These are phyloP conservation scores for Vanrija sp. DNA, from an alignment of 1,284 basidiomycete genomes.

Conservation along the genomic window DNA sequence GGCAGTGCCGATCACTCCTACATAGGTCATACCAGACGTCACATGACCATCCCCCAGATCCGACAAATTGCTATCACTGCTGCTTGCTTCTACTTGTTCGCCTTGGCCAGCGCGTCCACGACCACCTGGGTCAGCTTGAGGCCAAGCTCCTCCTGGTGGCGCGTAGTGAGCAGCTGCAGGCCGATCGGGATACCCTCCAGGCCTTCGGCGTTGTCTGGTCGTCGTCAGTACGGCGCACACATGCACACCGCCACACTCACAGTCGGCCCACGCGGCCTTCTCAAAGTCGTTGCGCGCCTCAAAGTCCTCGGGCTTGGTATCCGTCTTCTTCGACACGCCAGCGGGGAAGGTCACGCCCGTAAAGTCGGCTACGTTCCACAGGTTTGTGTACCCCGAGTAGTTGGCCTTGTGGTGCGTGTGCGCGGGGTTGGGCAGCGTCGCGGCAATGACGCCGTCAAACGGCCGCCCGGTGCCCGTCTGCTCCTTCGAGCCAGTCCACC, in stretches of 20 bases:
- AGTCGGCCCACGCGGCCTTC: conserved; percentile 53
- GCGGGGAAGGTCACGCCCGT: conserved; percentile 61
- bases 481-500: conserved; percentile 6
- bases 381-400: conserved; percentile 1
- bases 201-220: conserved; percentile 56
- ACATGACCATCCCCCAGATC: no score
- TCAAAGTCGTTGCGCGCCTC: conserved; percentile 54
- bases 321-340: conserved; percentile 55
- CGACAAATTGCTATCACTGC: no score
- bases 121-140: conserved; percentile 20
- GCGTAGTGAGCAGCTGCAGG: conserved; percentile 62
- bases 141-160: conserved; percentile 51
- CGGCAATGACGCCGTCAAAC: conserved; percentile 16
- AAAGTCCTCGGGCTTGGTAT: conserved; percentile 38
- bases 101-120: conserved; percentile 42
- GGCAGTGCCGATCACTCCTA: no score
- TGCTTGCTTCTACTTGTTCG: no score
- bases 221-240: background rate
- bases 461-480: conserved; percentile 11
- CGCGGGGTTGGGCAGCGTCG: conserved; percentile 7
- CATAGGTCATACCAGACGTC: no score
- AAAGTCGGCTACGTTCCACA: conserved; percentile 54
- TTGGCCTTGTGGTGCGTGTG: conserved; percentile 7
- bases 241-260: conserved; percentile 47
- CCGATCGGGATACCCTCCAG: conserved; percentile 60